Evolutionary conservation across 2,329 filamentous ascomycete genomes (phyloP).

Genomic region (Colletotrichum endophyticum): DNA sequence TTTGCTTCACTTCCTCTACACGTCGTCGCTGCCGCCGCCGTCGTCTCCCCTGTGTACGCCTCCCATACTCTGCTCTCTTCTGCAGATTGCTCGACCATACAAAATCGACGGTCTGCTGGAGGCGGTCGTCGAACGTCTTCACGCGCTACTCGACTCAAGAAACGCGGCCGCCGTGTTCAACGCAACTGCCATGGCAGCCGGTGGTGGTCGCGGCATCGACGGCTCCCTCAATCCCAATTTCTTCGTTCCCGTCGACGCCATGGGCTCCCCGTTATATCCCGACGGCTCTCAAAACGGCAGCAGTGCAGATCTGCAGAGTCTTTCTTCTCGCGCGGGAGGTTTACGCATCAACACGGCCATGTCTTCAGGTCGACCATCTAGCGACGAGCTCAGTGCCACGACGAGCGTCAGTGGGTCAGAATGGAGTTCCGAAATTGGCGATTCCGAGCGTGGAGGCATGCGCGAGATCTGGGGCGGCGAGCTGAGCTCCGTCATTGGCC

Average conservation of each 20-base stretch:
- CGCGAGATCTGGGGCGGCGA: conserved; percentile 81
- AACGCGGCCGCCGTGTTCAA: conserved; percentile 99
- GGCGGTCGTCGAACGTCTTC: conserved; percentile 88
- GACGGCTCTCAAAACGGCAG: conserved; percentile 18
- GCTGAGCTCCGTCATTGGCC: conserved; percentile 86
- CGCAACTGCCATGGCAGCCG: conserved; percentile 95
- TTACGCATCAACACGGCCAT: conserved; percentile 56
- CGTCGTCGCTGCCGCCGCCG: conserved; percentile 80
- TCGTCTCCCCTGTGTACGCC: conserved; percentile 85
- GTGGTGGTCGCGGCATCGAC: conserved; percentile 84
- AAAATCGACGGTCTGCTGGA: conserved; percentile 91
- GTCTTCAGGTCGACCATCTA: conserved; percentile 40
- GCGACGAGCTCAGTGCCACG: conserved; percentile 54
- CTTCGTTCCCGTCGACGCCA: conserved; percentile 55
- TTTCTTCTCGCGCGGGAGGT: conserved; percentile 39
- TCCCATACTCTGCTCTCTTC: conserved; percentile 91
- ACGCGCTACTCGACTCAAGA: conserved; percentile 86
- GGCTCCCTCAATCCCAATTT: conserved; percentile 69
- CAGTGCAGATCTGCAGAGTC: conserved; percentile 32
- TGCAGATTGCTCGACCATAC: conserved; percentile 93
- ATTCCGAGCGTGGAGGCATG: conserved; percentile 48
- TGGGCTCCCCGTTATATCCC: conserved; percentile 32
- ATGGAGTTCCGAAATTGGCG: conserved; percentile 60
- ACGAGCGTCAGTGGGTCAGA: conserved; percentile 59
- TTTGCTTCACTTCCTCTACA: conserved; percentile 92